These are phyloP conservation scores for Elaeis oleifera DNA, from an alignment of 202 grass and related monocot species.

Conservation along the genomic window DNA sequence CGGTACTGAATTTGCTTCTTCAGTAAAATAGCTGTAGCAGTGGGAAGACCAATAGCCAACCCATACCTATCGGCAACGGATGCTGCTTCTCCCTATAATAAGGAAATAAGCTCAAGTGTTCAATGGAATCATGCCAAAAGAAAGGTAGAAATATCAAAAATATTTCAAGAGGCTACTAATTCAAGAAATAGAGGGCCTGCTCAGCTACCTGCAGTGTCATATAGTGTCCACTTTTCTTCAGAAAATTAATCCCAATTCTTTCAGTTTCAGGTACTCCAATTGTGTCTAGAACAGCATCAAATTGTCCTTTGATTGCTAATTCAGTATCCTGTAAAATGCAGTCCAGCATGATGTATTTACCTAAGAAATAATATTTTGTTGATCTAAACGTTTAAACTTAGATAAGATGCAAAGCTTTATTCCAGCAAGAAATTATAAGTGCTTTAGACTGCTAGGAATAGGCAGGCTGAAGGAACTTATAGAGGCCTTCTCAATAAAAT, in stretches of 20 bases:
- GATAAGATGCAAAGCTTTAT: too few relatives aligned
- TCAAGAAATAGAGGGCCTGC: too few relatives aligned
- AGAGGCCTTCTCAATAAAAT: too few relatives aligned
- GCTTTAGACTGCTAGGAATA: too few relatives aligned
- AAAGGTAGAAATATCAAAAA: too few relatives aligned
- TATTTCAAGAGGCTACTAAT: too few relatives aligned
- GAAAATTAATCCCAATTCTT: constrained; percentile 64
- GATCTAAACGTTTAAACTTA: too few relatives aligned
- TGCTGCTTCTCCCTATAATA: constrained; percentile 72
- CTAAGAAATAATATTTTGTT: not conserved
- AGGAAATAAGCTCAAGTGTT: too few relatives aligned
- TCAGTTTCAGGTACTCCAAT: constrained; percentile 82
- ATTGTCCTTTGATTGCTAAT: constrained; percentile 60
- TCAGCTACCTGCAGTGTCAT: constrained; percentile 89
- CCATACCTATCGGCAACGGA: constrained; percentile 76
- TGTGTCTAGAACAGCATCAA: constrained; percentile 91
- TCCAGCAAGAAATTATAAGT: too few relatives aligned
- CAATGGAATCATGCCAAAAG: too few relatives aligned
- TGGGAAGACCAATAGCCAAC: constrained; percentile 69
- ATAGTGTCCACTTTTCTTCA: constrained; percentile 90
- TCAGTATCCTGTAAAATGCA: constrained; percentile 64
- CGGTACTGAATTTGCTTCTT: constrained; percentile 80
- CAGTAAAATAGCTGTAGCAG: constrained; percentile 65
- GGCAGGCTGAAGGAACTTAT: too few relatives aligned
- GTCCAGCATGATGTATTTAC: not conserved